Base-by-base conservation (phyloP, 495 filamentous ascomycete genomes). In the Aspergillus conjunctus region DNA sequence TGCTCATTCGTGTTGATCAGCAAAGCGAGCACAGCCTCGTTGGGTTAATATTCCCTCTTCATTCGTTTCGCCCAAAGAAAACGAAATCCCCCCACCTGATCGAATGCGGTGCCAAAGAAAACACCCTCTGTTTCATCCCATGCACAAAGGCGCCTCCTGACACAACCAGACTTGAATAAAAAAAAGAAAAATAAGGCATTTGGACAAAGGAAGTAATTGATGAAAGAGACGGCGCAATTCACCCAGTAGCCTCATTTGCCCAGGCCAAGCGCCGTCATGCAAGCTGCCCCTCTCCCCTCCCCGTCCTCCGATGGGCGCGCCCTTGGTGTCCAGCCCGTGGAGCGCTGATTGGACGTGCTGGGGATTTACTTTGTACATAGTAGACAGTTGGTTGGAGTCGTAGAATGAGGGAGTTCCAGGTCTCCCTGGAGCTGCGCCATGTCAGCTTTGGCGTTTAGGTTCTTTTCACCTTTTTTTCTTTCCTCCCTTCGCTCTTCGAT, bases 361-460 rank as follows among this genome's bases (percentile, higher is more conserved):
- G 26, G 2, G 26, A 5, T 26, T 26, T 26, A 26, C 26, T 26
- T 26, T 26, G 26, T 26, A 26, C 2, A 26, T 2, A 26, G 2
- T 2, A 26, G 26, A n/a, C n/a, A n/a, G n/a, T n/a, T n/a, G n/a
- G n/a, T 37, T 37, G 8, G 5, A 41, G 11, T 41, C 11, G 15
- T 9, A 4, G 3, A 41, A 4, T 41, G 11, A 4, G 37, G 37
- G 7, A 41, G 4, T 22, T 34, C 51, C 30, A 20, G 33, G 30
- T 26, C 50, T 43, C 49, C 51, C 43, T 61, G 46, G 59, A 43
- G 59, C 63, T 65, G 63, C 63, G 63, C 63, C 63, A 56, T 65
- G 63, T 65, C 63, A 62, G 59, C 62, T 54, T 59, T 53, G 55
- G 20, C n/a, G 50, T 51, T 54, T 26, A 26, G 26, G 26, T 37